Evolutionary conservation across 768 basidiomycete species (phyloP), one percentile per base, ranked within the genome.

Genomic region (Suillus fuscotomentosus): DNA sequence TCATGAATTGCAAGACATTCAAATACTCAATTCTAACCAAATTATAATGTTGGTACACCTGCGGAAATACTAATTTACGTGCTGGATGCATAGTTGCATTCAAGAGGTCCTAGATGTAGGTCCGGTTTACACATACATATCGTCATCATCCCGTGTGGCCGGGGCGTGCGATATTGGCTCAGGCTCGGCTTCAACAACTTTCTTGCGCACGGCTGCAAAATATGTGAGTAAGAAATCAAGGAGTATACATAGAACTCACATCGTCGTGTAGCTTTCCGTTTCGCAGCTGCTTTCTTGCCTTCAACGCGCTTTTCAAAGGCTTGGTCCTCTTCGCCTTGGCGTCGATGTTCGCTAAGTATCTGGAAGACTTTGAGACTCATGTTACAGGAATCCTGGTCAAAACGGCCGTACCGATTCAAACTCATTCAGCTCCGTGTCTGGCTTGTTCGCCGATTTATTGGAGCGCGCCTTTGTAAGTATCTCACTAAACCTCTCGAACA

Each of bases 381-480:
- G 11, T 10, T n/a, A 38, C 36, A 34, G 11, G 9, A 24, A 57
- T 42, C 15, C 50, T 24, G 6, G 5, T 20, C 17, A 36, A 9
- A 22, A 38, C 3, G 53, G 9, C 72, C 80, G 38, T 66, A 92
- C 95, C 72, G 83, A 82, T 75, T 98, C 95, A 71, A 99, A 99
- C 77, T 99, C 97, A 67, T 96, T 91, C 55, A 99, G 78, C 70
- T 99, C 97, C 0, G 90, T 85, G 68, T 97, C 96, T 3, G 95
- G 93, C 75, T 97, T 98, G 73, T 90, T 93, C 67, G 91, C 87
- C 41, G 89, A 90, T 77, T 97, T 98, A 78, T 97, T 97, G 39
- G 86, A 78, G n/a, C 94, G 85, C 42, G 94, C 93, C 89, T 98
- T 99, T 59, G 78, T 78, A n/a, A 99, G 83, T 64, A 99, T 98